phyloP scores from a whole-genome alignment of 306 rosid genomes.

The Trichosanthes cucumerina region DNA sequence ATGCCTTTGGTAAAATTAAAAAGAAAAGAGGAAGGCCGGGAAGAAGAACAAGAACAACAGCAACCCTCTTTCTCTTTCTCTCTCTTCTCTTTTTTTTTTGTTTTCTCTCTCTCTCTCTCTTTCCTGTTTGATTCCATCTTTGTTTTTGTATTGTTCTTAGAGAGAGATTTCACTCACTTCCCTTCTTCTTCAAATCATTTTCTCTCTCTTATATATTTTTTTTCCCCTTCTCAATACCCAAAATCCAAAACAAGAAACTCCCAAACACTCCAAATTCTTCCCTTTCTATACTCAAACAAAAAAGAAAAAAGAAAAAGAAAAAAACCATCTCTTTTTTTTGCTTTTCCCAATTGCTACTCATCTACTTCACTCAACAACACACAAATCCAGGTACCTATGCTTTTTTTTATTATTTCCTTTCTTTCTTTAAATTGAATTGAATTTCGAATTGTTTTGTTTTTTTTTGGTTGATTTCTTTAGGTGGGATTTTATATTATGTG shows the following conservation, averaged over 20 bases:
- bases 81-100: too few relatives aligned
- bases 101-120: not conserved
- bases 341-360: not conserved
- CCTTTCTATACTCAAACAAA: not conserved
- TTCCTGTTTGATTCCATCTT: not conserved
- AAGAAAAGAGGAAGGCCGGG: not conserved
- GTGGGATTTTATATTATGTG: not conserved
- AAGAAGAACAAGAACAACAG: not conserved
- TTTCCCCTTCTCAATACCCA: not conserved
- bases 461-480: not conserved
- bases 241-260: not conserved
- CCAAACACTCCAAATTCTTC: not conserved
- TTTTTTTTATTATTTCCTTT: too few relatives aligned
- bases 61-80: not conserved
- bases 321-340: not conserved
- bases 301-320: not conserved
- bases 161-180: not conserved
- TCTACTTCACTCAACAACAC: conserved; percentile 6
- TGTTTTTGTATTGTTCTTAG: not conserved
- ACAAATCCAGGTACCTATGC: not conserved
- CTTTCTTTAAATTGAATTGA: not conserved
- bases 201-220: too few relatives aligned
- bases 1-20: not conserved
- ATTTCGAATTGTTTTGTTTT: not conserved
- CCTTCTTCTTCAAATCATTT: not conserved